Evolutionary conservation across 2,329 filamentous ascomycete species (phyloP), one percentile per base, ranked within the genome.

Genomic region (Apiospora sp.): DNA sequence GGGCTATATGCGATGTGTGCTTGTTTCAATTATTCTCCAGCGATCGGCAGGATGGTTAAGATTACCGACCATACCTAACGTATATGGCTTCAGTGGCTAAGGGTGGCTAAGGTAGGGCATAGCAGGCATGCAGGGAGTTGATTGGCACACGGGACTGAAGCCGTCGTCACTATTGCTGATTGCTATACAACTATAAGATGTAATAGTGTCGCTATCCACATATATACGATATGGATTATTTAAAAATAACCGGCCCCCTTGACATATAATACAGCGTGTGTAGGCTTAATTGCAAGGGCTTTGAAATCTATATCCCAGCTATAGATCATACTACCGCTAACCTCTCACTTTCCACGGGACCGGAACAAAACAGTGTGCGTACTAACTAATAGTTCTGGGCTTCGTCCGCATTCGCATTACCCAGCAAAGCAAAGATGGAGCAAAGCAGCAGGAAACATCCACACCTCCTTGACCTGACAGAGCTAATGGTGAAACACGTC

Each of bases 121-220:
- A 41, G 37, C 12, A 41, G 30, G 8, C 13, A 64, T 41, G 30
- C 13, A 64, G 30, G 58, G 19, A 4, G 34, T n/a, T 64, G 58
- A 64, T 64, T 64, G 58, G 58, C 58, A 64, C 30, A 64, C 58
- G 58, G 58, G 58, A 34, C 58, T 64, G 58, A 64, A 64, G 58
- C 58, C 58, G 58, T 24, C 58, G 58, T 24, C 19, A 64, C 34
- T 64, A 64, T 41, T 41, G 30, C 6, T 8, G 30, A 24, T 13
- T 6, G 12, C 58, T 19, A 41, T 61, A 10, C 37, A 10, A 41
- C 8, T 41, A 41, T 8, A 41, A 10, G 8, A 10, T 10, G 10
- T 41, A 41, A 41, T 41, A 41, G 22, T 61, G 54, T 61, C 30
- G 30, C 30, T 61, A 37, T 30, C 54, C 54, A 34, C 22, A 37